Conservation (phyloP, 805 yeast species). For the Naumovozyma castellii region DNA sequence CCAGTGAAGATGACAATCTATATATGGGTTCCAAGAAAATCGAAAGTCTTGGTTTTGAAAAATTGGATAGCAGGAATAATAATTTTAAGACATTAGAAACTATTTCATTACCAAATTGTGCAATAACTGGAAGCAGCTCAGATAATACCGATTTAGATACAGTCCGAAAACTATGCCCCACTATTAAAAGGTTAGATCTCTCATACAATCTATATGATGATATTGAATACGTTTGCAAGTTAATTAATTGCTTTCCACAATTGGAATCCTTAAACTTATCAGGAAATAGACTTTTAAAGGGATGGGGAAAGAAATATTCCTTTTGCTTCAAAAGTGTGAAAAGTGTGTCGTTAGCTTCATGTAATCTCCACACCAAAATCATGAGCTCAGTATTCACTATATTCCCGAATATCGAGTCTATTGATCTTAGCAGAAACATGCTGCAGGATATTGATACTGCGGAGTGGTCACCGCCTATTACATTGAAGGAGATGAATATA, state of each 20-base stretch:
- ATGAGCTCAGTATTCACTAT: conserved; percentile 7
- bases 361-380: conserved; percentile 5
- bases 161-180: conserved; percentile 6
- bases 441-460: conserved; percentile 3
- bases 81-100: conserved; percentile 37
- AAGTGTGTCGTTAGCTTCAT: conserved; percentile 20
- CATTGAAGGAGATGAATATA: conserved; percentile 13
- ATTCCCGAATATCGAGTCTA: conserved; percentile 32
- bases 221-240: conserved; percentile 31
- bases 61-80: conserved; percentile 39
- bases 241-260: conserved; percentile 31
- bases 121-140: background rate
- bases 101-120: conserved; percentile 34
- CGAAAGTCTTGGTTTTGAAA: conserved; percentile 59
- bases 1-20: conserved; percentile 28
- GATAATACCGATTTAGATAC: background rate
- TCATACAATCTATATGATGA: conserved; percentile 47
- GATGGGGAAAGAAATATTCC: conserved; percentile 2
- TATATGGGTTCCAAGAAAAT: conserved; percentile 48
- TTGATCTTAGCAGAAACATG: conserved; percentile 5
- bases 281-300: conserved; percentile 38
- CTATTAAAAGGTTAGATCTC: conserved; percentile 41
- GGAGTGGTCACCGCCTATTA: conserved; percentile 2
- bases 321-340: conserved; percentile 2
- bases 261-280: conserved; percentile 41